A percentile compares a stretch with the other conserved stretches of the same genome.
Conservation (phyloP, 2,329 filamentous ascomycete genomes). For the Talaromyces sp. region DNA sequence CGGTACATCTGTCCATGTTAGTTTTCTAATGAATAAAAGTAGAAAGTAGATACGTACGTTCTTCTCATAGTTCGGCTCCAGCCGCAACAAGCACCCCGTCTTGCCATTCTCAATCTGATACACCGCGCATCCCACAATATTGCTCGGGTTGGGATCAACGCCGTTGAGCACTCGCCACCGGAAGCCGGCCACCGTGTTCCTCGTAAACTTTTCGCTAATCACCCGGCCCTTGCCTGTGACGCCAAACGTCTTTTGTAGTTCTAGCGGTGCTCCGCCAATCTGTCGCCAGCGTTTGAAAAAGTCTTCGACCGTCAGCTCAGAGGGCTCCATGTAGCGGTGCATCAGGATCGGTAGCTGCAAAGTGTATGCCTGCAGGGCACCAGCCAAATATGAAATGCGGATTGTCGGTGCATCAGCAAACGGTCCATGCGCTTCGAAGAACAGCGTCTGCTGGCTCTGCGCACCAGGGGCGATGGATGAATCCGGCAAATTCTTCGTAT, state of each 20-base stretch:
- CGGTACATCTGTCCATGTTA: constrained; percentile 74
- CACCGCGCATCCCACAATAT: constrained; percentile 86
- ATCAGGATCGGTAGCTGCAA: constrained; percentile 82
- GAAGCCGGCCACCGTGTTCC: constrained; percentile 74
- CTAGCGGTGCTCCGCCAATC: constrained; percentile 81
- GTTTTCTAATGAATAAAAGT: constrained; percentile 9
- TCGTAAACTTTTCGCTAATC: constrained; percentile 67
- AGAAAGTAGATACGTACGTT: constrained; percentile 59
- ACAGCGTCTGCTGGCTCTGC: constrained; percentile 88
- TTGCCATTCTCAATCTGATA: constrained; percentile 75
- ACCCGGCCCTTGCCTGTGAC: constrained; percentile 57
- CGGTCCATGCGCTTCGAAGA: constrained; percentile 81
- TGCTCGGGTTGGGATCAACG: constrained; percentile 89
- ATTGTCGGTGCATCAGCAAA: constrained; percentile 87
- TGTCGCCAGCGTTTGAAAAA: constrained; percentile 99
- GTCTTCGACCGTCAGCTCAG: constrained; percentile 79
- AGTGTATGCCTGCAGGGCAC: constrained; percentile 86
- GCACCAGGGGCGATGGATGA: constrained; percentile 68
- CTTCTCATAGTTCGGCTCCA: constrained; percentile 90
- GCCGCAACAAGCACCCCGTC: constrained; percentile 84
- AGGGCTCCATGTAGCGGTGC: constrained; percentile 96
- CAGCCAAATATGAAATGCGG: constrained; percentile 88
- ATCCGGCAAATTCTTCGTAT: constrained; percentile 84
- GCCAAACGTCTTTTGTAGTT: constrained; percentile 83
- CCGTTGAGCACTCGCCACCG: constrained; percentile 79